A percentile compares a stretch with the other conserved stretches of the same genome.
These are phyloP conservation scores for Nakazawaea laoshanensis DNA, from an alignment of 805 yeast genomes.

Conservation along the genomic window DNA sequence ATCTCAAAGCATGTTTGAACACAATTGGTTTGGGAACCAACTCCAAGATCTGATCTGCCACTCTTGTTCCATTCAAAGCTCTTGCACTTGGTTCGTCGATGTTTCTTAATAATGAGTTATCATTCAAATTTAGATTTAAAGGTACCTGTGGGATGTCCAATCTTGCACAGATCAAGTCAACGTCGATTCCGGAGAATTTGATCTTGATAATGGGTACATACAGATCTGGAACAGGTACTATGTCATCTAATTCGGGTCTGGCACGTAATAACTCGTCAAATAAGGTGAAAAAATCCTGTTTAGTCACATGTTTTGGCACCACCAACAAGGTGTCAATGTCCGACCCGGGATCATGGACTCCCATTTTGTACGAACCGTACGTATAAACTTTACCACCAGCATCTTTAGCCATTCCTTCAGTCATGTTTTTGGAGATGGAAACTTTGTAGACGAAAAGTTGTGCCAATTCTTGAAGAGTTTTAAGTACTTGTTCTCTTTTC, in stretches of 20 bases:
- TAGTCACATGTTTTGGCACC: conserved; percentile 89
- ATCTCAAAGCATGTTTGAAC: conserved; percentile 85
- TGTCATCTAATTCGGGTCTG: conserved; percentile 81
- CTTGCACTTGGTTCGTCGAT: conserved; percentile 88
- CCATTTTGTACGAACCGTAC: conserved; percentile 88
- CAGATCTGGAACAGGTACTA: conserved; percentile 92
- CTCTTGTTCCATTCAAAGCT: conserved; percentile 92
- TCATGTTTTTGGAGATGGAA: conserved; percentile 78
- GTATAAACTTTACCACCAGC: conserved; percentile 98
- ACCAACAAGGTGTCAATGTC: conserved; percentile 97
- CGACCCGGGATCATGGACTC: conserved; percentile 97
- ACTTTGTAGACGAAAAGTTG: conserved; percentile 80
- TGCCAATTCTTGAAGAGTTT: conserved; percentile 61
- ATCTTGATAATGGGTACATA: conserved; percentile 94
- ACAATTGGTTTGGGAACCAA: conserved; percentile 90
- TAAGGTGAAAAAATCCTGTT: conserved; percentile 83
- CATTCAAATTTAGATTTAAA: conserved; percentile 59
- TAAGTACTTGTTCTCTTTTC: conserved; percentile 69
- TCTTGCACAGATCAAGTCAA: conserved; percentile 82
- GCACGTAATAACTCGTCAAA: conserved; percentile 62
- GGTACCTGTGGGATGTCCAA: conserved; percentile 84
- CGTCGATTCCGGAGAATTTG: conserved; percentile 83
- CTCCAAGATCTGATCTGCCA: conserved; percentile 85
- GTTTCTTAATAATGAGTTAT: conserved; percentile 78
- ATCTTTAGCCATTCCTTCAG: conserved; percentile 94